phyloP scores from a whole-genome alignment of 768 basidiomycete genomes.

The Tricholoma bakamatsutake region DNA sequence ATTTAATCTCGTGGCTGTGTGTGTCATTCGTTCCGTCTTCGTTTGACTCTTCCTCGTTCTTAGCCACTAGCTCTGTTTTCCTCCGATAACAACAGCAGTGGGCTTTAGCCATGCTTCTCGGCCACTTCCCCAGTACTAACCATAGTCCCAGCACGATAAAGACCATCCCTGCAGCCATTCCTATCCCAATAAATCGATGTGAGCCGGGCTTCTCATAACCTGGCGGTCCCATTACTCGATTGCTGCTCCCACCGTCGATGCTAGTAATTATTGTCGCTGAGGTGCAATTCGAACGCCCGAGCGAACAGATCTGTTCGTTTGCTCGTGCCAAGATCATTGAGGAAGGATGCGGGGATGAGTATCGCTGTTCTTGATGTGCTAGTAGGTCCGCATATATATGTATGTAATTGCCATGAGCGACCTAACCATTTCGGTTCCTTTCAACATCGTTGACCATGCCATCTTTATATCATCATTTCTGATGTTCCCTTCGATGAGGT shows the following conservation, averaged over 20 bases:
- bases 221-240: slow-evolving; percentile 11
- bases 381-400: background rate
- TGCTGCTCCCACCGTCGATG: slow-evolving; percentile 14
- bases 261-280: slow-evolving; percentile 20
- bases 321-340: slow-evolving; percentile 27
- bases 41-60: background rate
- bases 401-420: slow-evolving; percentile 16
- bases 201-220: slow-evolving; percentile 26
- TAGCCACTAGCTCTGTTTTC: background rate
- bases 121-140: slow-evolving; percentile 29
- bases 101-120: slow-evolving; percentile 20
- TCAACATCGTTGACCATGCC: slow-evolving; percentile 16
- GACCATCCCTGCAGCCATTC: slow-evolving; percentile 31
- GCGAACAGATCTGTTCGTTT: slow-evolving; percentile 14
- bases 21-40: background rate
- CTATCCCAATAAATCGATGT: slow-evolving; percentile 41
- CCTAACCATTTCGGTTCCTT: slow-evolving; percentile 21
- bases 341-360: slow-evolving; percentile 4
- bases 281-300: slow-evolving; percentile 13
- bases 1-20: background rate
- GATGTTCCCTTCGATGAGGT: background rate
- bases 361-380: slow-evolving; percentile 4
- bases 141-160: slow-evolving; percentile 32
- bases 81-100: slow-evolving; percentile 5
- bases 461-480: slow-evolving; percentile 6